Base-by-base conservation (phyloP, 2,329 filamentous ascomycete species). In the Tothia fuscella region DNA sequence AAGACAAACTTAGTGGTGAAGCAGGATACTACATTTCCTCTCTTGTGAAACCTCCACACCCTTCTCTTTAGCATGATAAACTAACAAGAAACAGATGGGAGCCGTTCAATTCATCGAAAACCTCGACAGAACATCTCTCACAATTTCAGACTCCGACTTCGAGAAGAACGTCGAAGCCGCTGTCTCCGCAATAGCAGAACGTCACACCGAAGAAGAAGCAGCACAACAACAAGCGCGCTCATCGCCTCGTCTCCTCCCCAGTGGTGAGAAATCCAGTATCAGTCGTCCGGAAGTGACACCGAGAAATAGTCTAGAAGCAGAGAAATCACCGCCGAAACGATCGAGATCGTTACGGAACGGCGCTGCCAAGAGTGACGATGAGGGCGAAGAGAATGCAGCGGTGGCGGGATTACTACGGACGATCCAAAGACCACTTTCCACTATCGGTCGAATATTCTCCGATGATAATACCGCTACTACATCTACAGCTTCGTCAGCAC, bases 21-120 rank as follows among this genome's bases (percentile, higher is more conserved):
- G 89, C 91, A 12, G 91, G 91, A 10, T 98, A 98, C 62, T 98
- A 98, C 61, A 75, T 98, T 42, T 96, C 89, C 24, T 96, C 91
- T 6, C 65, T 98, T n/a, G n/a, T n/a, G n/a, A n/a, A n/a, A 51
- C 5, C 6, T 4, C 14, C 21, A 5, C 3, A 13, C 13, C n/a
- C 14, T 10, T 14, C 26, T 29, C 14, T 48, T 35, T 26, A 13
- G 32, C 20, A 34, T 17, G 13, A 7, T 13, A 59, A 50, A 46
- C 82, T n/a, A n/a, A n/a, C n/a, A n/a, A n/a, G n/a, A n/a, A n/a
- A n/a, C n/a, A n/a, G 72, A 84, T 89, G 80, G 91, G 91, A 41
- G 91, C 87, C 29, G 81, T 98, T 38, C 87, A 94, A 53, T 98
- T 98, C 59, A 84, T 98, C 51, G 91, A 98, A 64, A 93, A 85